Percentiles rank a stretch among this genome's conserved stretches.
Evolutionary conservation across 148 eudicot genomes (phyloP).

Genomic region (Talinum fruticosum): DNA sequence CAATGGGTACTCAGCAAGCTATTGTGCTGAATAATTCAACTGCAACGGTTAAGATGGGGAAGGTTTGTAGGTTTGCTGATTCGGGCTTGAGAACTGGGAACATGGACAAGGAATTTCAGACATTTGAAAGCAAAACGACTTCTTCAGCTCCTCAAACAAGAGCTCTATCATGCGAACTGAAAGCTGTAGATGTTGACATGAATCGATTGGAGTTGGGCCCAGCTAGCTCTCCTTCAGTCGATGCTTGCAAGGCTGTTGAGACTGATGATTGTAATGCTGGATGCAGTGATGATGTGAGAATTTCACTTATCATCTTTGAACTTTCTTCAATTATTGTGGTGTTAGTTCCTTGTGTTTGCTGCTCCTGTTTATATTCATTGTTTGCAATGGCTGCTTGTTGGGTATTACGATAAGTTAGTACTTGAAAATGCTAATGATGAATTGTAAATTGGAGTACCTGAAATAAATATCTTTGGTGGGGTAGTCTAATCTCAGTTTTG

Average conservation of each 20-base stretch:
- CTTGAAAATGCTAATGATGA: too few relatives aligned
- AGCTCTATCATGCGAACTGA: conserved; percentile 19
- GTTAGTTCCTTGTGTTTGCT: neutral
- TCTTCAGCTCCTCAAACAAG: conserved; percentile 12
- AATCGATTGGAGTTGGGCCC: conserved; percentile 46
- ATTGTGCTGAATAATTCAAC: conserved; percentile 14
- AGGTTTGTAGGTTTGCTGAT: conserved; percentile 8
- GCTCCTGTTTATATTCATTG: neutral
- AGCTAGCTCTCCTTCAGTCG: conserved; percentile 44
- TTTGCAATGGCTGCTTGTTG: neutral
- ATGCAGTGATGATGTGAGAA: conserved; percentile 39
- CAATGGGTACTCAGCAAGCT: conserved; percentile 17
- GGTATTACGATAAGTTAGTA: neutral
- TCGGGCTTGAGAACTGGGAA: neutral
- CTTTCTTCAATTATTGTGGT: neutral
- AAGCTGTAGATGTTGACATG: conserved; percentile 34
- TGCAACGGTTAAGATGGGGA: conserved; percentile 18
- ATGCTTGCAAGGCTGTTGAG: conserved; percentile 24
- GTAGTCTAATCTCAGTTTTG: too few relatives aligned
- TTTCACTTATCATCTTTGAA: neutral
- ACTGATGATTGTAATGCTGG: conserved; percentile 30
- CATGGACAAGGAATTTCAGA: conserved; percentile 4
- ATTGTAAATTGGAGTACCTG: too few relatives aligned
- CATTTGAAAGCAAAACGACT: neutral
- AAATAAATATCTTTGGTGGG: too few relatives aligned